Conservation (phyloP, 73 alveolate species). For the Paramecium sonneborni region DNA sequence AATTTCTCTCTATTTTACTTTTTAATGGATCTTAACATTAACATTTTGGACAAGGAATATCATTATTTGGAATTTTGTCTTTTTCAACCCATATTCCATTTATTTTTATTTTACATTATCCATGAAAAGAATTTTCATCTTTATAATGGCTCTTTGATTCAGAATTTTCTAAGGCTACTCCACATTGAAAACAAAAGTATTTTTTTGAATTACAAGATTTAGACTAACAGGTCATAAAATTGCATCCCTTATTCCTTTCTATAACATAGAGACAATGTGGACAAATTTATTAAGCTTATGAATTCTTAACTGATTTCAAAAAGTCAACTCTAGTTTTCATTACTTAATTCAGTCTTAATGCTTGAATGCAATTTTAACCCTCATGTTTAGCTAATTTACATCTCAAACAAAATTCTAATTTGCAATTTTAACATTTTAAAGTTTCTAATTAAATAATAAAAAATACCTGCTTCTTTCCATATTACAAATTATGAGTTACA, state of each 20-base stretch:
- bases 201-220: background rate
- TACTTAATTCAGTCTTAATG: background rate
- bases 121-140: background rate
- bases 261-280: background rate
- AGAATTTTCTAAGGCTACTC: background rate
- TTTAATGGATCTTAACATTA: background rate
- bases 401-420: background rate
- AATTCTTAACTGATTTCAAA: background rate
- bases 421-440: background rate
- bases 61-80: background rate
- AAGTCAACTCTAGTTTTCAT: background rate
- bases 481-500: background rate
- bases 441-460: background rate
- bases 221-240: background rate
- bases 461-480: constrained; percentile 7
- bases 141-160: background rate
- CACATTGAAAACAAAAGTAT: background rate
- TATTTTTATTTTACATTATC: background rate
- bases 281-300: background rate
- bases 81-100: background rate
- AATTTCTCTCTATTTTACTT: background rate
- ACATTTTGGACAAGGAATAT: background rate
- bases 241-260: background rate
- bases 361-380: background rate
- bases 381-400: background rate